Conservation (phyloP, 2,329 filamentous ascomycete genomes). For the Ophiosphaerella korrae region DNA sequence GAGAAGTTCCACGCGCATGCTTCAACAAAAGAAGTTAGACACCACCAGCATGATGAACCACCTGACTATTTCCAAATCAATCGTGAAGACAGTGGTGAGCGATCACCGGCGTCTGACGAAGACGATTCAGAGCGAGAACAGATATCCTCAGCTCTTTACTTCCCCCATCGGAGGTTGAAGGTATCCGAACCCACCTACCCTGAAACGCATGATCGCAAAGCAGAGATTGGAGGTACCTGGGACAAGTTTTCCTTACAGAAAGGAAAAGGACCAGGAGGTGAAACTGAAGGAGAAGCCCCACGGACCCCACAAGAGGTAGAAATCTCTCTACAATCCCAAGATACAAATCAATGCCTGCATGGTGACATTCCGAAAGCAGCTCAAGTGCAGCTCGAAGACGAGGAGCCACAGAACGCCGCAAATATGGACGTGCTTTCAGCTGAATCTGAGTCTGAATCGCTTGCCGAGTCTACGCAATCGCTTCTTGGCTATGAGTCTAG, state of each 20-base stretch:
- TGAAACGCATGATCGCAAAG: slow-evolving; percentile 29
- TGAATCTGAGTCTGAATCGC: slow-evolving; percentile 50
- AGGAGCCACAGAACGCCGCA: slow-evolving; percentile 44
- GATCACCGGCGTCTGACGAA: slow-evolving; percentile 51
- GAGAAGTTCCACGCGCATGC: slow-evolving; percentile 37
- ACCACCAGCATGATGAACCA: slow-evolving; percentile 28
- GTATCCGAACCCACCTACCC: slow-evolving; percentile 44
- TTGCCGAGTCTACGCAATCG: slow-evolving; percentile 51
- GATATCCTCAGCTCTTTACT: slow-evolving; percentile 83
- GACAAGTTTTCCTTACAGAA: slow-evolving; percentile 33
- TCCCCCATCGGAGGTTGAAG: slow-evolving; percentile 70
- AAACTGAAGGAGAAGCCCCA: slow-evolving; percentile 35
- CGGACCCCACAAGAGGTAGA: slow-evolving; percentile 60
- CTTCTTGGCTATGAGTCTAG: slow-evolving; percentile 58
- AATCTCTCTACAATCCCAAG: slow-evolving; percentile 65
- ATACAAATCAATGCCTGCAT: slow-evolving; percentile 65
- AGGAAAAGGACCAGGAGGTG: slow-evolving; percentile 35
- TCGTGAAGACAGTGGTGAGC: slow-evolving; percentile 24
- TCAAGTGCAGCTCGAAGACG: slow-evolving; percentile 46
- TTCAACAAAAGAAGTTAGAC: slow-evolving; percentile 18
- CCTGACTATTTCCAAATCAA: slow-evolving; percentile 38
- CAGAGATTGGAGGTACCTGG: slow-evolving; percentile 31
- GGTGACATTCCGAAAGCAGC: slow-evolving; percentile 58
- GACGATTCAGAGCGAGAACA: slow-evolving; percentile 77
- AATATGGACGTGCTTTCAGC: slow-evolving; percentile 38